Base-by-base conservation (phyloP, 208 protist species). In the Leishmania guyanensis region DNA sequence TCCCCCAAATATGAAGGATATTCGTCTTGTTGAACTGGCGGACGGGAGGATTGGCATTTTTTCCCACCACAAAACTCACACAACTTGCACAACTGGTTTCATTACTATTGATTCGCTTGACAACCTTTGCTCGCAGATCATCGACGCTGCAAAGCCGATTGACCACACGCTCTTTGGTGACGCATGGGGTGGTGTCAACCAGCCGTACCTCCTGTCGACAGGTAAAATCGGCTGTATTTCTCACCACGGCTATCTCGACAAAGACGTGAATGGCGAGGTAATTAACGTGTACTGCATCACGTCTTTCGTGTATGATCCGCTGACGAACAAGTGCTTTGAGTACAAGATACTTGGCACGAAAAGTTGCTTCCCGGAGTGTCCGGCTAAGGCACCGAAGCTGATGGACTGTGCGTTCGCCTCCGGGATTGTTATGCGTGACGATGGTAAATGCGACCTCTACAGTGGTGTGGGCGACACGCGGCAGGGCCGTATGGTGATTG, bases 381-480 rank as follows among this genome's bases (percentile, higher is more conserved):
- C 91, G 39, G 46, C 77, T 22, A 94, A 94, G 86, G 87, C 84
- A 3, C 81, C 75, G 8, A 90, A 88, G 68, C 78, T 94, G 22
- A 79, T 85, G n/a, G 91, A 94, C 83, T 94, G 91, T 54, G 91
- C 83, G 10, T 94, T 94, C 60, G 80, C 86, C 12, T 90, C 89
- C 0, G 91, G 91, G 33, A 92, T 94, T 58, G 85, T 92, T 1
- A 92, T 91, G 88, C 88, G 90, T 36, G 82, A 89, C 4, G 91
- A 94, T 73, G 91, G 89, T 33, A 92, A 91, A 81, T 91, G 84
- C 64, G 91, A 94, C 54, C 80, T 94, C 17, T 94, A 94, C 85
- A 92, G 91, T 68, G 91, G 91, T 36, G 72, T 94, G 20, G 91
- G 91, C 46, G 91, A 94, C 51, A 91, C 88, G 1, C 80, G 85